Percentiles rank a stretch among this genome's conserved stretches.
phyloP scores from a whole-genome alignment of 805 yeast genomes.

The Clavispora asparagi region DNA sequence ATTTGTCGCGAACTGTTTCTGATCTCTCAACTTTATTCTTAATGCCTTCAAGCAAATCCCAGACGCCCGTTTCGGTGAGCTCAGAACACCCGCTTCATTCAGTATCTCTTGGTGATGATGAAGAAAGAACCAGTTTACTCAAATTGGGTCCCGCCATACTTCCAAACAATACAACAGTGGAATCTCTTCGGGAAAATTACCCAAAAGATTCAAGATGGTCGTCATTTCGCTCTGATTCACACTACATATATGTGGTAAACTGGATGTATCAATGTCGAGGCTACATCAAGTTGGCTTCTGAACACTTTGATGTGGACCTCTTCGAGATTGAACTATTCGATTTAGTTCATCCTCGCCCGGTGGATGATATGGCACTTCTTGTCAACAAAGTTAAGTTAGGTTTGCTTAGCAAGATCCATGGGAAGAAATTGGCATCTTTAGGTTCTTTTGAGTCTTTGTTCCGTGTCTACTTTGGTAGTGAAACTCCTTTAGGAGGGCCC shows the following conservation, averaged over 20 bases:
- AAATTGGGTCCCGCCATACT: slow-evolving; percentile 11
- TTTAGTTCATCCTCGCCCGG: slow-evolving; percentile 27
- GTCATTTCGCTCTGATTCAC: slow-evolving; percentile 13
- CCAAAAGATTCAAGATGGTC: slow-evolving; percentile 15
- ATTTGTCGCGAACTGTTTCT: not conserved
- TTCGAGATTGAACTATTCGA: slow-evolving; percentile 57
- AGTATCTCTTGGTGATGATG: slow-evolving; percentile 10
- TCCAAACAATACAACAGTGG: slow-evolving; percentile 13
- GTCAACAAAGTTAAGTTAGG: slow-evolving; percentile 40
- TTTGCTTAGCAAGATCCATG: slow-evolving; percentile 37
- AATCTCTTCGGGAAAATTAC: slow-evolving; percentile 7
- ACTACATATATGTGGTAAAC: slow-evolving; percentile 34
- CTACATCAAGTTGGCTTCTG: slow-evolving; percentile 43
- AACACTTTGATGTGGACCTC: slow-evolving; percentile 51
- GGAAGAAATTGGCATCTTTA: slow-evolving; percentile 25
- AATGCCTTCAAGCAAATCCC: slow-evolving; percentile 7
- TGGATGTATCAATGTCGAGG: slow-evolving; percentile 56
- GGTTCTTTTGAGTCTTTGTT: slow-evolving; percentile 30
- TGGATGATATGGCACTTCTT: slow-evolving; percentile 32
- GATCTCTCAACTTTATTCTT: not conserved
- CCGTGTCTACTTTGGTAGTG: slow-evolving; percentile 29
- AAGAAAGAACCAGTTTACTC: slow-evolving; percentile 11
- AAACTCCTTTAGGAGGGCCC: slow-evolving; percentile 28
- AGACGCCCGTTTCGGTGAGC: slow-evolving; percentile 5
- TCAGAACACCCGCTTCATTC: slow-evolving; percentile 11